Percentiles rank a stretch among this genome's conserved stretches.
These are phyloP conservation scores for Lasiosphaeriaceae sp. DNA, from an alignment of 495 filamentous ascomycete species.

Conservation along the genomic window DNA sequence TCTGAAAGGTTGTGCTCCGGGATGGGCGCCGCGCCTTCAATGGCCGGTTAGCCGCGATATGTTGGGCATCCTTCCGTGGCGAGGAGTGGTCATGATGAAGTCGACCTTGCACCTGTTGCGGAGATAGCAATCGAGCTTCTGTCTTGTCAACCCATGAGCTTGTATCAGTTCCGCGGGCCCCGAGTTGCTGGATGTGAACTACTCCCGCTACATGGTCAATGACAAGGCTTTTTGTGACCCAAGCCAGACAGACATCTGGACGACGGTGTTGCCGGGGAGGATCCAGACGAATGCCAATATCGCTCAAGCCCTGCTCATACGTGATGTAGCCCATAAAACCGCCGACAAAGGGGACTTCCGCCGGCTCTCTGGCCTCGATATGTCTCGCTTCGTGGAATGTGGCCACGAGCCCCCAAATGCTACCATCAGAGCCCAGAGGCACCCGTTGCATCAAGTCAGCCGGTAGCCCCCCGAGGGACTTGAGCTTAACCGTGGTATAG, in stretches of 20 bases:
- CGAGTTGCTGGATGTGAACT: conserved; percentile 64
- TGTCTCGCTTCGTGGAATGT: conserved; percentile 53
- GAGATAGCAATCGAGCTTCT: conserved; percentile 26
- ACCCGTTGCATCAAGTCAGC: conserved; percentile 22
- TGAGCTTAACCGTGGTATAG: conserved; percentile 28
- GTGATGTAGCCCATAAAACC: conserved; percentile 88
- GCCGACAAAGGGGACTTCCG: conserved; percentile 68
- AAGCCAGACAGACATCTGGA: conserved; percentile 73
- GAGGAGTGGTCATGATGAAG: not conserved
- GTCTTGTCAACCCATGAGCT: conserved; percentile 32
- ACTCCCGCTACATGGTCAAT: conserved; percentile 63
- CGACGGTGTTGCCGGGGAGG: conserved; percentile 38
- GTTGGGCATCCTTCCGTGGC: not conserved
- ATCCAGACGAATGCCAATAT: conserved; percentile 46
- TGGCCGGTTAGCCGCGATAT: not conserved
- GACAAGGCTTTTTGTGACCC: conserved; percentile 75
- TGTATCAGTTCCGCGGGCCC: conserved; percentile 28
- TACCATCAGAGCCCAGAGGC: conserved; percentile 31
- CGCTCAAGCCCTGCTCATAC: conserved; percentile 76
- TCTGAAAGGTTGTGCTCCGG: conserved; percentile 20
- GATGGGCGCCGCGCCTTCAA: conserved; percentile 18
- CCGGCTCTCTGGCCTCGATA: conserved; percentile 18
- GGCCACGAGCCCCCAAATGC: conserved; percentile 55
- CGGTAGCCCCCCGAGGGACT: not conserved
- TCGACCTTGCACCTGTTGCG: conserved; percentile 7